Evolutionary conservation across 2,329 filamentous ascomycete species (phyloP).

Genomic region (Fusarium fracticaudum): DNA sequence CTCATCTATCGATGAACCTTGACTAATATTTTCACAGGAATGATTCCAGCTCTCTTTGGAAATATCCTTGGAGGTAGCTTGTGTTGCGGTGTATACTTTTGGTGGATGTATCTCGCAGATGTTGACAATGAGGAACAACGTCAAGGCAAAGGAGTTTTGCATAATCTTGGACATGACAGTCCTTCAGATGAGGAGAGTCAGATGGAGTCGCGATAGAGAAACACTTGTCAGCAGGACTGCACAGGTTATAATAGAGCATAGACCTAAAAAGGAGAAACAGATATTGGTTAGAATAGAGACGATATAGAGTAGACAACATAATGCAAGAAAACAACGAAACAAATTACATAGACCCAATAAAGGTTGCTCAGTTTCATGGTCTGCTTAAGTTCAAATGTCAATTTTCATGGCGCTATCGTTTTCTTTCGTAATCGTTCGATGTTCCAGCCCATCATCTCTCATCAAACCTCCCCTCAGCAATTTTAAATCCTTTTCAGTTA

Average conservation of each 20-base stretch:
- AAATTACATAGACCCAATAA: no score
- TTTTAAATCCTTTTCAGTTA: no score
- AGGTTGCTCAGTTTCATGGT: no score
- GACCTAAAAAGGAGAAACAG: neutral
- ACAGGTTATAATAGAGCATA: neutral
- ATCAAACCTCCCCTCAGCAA: no score
- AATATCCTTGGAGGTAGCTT: constrained; percentile 65
- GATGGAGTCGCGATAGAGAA: neutral
- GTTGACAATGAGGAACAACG: neutral
- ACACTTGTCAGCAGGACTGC: fast-evolving
- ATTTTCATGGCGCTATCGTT: no score
- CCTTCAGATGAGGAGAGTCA: constrained; percentile 32
- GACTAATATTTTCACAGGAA: constrained; percentile 27
- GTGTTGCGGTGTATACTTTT: constrained; percentile 57
- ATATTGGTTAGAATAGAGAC: neutral
- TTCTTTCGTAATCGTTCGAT: no score
- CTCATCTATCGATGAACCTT: fast-evolving
- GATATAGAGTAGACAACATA: no score
- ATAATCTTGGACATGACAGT: neutral
- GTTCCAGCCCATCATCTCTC: no score
- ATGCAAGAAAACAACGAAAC: no score
- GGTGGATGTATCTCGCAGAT: constrained; percentile 37
- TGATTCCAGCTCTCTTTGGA: constrained; percentile 62
- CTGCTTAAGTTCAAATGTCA: no score
- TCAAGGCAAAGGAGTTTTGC: constrained; percentile 7